Evolutionary conservation across 352 stramenopile species (phyloP).

Genomic region (Phytopythium vexans): DNA sequence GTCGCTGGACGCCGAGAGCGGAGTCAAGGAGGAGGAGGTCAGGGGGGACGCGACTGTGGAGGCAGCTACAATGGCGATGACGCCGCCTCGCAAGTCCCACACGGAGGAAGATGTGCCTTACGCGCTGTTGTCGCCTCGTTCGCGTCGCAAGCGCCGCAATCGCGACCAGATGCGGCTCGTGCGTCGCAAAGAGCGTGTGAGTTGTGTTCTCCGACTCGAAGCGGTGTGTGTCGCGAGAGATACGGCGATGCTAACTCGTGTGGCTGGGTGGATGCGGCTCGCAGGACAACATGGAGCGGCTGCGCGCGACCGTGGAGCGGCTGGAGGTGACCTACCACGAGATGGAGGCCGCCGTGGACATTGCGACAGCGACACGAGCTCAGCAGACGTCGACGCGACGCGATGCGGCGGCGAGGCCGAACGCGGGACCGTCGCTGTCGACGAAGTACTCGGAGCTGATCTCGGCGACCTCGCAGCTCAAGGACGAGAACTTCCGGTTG

Average conservation of each 20-base stretch:
- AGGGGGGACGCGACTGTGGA: too few relatives aligned
- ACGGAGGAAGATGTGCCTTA: conserved; percentile 9
- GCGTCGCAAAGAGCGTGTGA: conserved; percentile 38
- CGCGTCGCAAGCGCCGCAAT: conserved; percentile 46
- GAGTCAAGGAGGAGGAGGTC: too few relatives aligned
- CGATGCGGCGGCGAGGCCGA: too few relatives aligned
- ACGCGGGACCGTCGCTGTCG: not conserved
- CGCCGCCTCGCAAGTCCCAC: too few relatives aligned
- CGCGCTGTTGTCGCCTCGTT: conserved; percentile 31
- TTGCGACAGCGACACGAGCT: not conserved
- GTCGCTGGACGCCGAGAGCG: too few relatives aligned
- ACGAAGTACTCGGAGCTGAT: conserved; percentile 35
- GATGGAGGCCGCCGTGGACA: not conserved
- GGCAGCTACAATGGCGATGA: too few relatives aligned
- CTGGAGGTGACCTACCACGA: conserved; percentile 34
- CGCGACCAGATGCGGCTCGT: conserved; percentile 52
- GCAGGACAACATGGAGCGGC: conserved; percentile 41
- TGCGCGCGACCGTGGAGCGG: conserved; percentile 44
- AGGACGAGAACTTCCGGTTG: conserved; percentile 43
- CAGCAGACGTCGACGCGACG: not conserved
- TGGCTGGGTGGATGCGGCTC: not conserved
- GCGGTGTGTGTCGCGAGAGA: not conserved
- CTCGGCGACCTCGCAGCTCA: conserved; percentile 26
- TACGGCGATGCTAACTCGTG: not conserved
- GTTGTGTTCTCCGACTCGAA: not conserved